Percentiles rank a stretch among this genome's conserved stretches.
These are phyloP conservation scores for Penicillium maclennaniae DNA, from an alignment of 495 filamentous ascomycete genomes.

Conservation along the genomic window DNA sequence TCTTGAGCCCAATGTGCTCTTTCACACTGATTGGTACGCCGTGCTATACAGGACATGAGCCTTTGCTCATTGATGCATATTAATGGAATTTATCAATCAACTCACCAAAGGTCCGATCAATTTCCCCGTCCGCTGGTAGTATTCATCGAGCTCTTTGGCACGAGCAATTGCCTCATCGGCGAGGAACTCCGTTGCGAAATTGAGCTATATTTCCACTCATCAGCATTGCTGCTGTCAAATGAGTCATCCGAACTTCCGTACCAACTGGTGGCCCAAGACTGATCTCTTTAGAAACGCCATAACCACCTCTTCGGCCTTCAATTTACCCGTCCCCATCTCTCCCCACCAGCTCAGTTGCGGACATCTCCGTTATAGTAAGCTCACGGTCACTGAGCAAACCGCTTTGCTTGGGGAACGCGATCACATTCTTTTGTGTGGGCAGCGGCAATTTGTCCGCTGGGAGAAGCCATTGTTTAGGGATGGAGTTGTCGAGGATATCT, in stretches of 20 bases:
- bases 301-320: slow-evolving; percentile 55
- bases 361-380: slow-evolving; percentile 55
- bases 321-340: slow-evolving; percentile 43
- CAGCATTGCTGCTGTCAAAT: neutral
- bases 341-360: slow-evolving; percentile 49
- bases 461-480: slow-evolving; percentile 40
- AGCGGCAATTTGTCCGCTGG: slow-evolving; percentile 28
- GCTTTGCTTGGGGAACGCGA: slow-evolving; percentile 39
- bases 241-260: slow-evolving; percentile 4
- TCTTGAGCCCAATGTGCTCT: slow-evolving; percentile 60
- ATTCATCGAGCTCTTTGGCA: slow-evolving; percentile 55
- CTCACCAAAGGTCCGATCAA: slow-evolving; percentile 39
- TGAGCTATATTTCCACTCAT: slow-evolving; percentile 31
- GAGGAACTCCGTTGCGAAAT: slow-evolving; percentile 66
- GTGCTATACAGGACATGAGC: slow-evolving; percentile 42
- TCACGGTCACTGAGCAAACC: slow-evolving; percentile 51
- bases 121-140: slow-evolving; percentile 35
- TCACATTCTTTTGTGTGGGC: slow-evolving; percentile 32
- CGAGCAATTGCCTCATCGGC: slow-evolving; percentile 58
- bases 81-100: neutral
- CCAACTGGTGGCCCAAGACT: slow-evolving; percentile 58
- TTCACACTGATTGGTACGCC: slow-evolving; percentile 65
- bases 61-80: too few relatives aligned
- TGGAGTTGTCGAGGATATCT: slow-evolving; percentile 32
- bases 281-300: slow-evolving; percentile 60